These are phyloP conservation scores for Lithocarpus polystachyus DNA, from an alignment of 306 rosid genomes.

Conservation along the genomic window DNA sequence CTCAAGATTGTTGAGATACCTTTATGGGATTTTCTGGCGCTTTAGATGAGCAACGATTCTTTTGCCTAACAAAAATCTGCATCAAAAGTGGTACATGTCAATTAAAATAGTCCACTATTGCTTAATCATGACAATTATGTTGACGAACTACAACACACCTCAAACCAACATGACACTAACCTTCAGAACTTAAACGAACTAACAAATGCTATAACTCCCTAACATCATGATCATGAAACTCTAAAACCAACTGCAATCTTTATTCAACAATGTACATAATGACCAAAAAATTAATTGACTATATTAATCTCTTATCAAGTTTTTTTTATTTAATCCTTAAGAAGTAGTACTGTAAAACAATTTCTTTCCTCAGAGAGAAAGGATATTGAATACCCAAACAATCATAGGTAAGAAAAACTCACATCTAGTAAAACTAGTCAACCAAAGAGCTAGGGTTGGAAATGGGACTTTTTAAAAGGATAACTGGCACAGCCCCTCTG, in stretches of 20 bases:
- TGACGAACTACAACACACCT: constrained; percentile 1
- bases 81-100: constrained; percentile 37
- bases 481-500: background rate
- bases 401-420: background rate
- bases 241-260: background rate
- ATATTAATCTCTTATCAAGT: background rate
- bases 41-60: constrained; percentile 90
- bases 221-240: background rate
- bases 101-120: constrained; percentile 23
- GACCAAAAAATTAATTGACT: background rate
- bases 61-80: constrained; percentile 99
- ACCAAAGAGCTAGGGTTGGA: background rate
- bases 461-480: background rate
- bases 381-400: background rate
- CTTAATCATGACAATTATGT: constrained; percentile 8
- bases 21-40: constrained; percentile 89
- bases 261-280: background rate
- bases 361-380: background rate
- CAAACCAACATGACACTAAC: too few relatives aligned
- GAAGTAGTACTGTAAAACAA: background rate
- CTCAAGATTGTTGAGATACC: constrained; percentile 46
- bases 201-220: background rate
- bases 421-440: background rate
- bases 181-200: background rate
- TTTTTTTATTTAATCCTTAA: too few relatives aligned